A percentile compares a stretch with the other conserved stretches of the same genome.
Evolutionary conservation across 306 rosid species (phyloP).

Genomic region (Trifolium subterraneum): DNA sequence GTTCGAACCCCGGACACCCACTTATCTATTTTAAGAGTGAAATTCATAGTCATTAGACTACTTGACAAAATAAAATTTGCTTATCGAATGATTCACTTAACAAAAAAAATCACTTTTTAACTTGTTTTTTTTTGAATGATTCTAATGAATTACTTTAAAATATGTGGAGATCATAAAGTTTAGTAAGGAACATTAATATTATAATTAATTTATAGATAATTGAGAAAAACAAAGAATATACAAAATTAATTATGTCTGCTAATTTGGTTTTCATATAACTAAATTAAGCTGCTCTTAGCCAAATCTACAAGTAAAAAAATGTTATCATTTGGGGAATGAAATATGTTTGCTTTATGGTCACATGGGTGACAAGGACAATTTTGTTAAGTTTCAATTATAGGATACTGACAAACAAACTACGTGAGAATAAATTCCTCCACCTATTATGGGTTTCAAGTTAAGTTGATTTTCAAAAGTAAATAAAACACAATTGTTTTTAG

Average conservation of each 20-base stretch:
- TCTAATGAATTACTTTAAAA: not conserved
- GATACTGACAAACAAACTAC: slow-evolving; percentile 32
- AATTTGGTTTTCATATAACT: not conserved
- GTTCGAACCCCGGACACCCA: too few species aligned
- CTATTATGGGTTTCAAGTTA: slow-evolving; percentile 15
- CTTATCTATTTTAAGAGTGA: too few species aligned
- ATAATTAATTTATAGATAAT: not conserved
- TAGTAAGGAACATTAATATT: not conserved
- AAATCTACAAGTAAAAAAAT: not conserved
- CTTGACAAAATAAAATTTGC: too few species aligned
- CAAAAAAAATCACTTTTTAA: too few species aligned
- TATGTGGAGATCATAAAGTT: not conserved
- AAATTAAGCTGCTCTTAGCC: not conserved
- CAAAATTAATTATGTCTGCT: slow-evolving; percentile 12
- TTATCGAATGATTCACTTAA: too few species aligned
- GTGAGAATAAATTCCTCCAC: slow-evolving; percentile 35
- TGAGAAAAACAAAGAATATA: not conserved
- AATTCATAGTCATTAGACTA: too few species aligned
- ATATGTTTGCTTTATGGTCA: slow-evolving; percentile 21
- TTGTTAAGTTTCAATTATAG: slow-evolving; percentile 10
- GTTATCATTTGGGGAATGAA: not conserved
- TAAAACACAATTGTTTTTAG: too few species aligned
- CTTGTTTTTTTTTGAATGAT: not conserved
- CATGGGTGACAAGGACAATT: slow-evolving; percentile 38
- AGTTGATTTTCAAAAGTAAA: too few species aligned